Evolutionary conservation across 768 basidiomycete genomes (phyloP), one percentile per base, ranked within the genome.

Genomic region (Tulasnella sp.): DNA sequence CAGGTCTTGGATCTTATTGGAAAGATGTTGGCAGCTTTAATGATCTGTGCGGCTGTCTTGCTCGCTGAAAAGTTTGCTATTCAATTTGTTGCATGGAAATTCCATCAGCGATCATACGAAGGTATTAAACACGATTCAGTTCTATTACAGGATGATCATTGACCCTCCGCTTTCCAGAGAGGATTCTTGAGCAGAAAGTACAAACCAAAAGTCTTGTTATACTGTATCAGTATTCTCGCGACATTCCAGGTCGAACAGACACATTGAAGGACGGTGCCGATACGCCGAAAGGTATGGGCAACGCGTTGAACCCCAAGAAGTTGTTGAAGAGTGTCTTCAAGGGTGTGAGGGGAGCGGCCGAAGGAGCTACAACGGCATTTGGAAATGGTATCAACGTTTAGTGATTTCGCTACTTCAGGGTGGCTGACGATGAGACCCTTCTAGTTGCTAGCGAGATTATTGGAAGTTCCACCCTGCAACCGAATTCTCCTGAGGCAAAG

Each of bases 21-120:
- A 3, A 80, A 79, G 61, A 65, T 89, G 24, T 69, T 87, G 5
- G 89, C 91, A 60, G 84, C 78, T 6, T 62, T 83, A 43, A 74
- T 79, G 60, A 60, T 91, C 42, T 84, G 79, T 60, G 64, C 81
- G 0, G 72, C 73, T 24, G 70, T 89, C 22, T 72, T 91, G 5
- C 70, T 83, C 9, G 79, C 74, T 48, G 88, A 91, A 64, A 95
- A 95, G 61, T 76, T 91, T 54, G 64, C 81, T 12, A 84, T 95
- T 42, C 90, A 92, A 63, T 78, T 79, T 70, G 89, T 93, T 37
- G 60, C 64, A 3, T 61, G 60, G 59, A 63, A 61, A 47, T 66
- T 72, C 62, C 70, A 72, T 59, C 66, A 67, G 56, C 39, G 42
- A 20, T 39, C 58, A 55, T 87, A 82, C 58, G 75, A 75, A 37